Conservation (phyloP, 768 basidiomycete genomes). For the Lentinula aciculospora region DNA sequence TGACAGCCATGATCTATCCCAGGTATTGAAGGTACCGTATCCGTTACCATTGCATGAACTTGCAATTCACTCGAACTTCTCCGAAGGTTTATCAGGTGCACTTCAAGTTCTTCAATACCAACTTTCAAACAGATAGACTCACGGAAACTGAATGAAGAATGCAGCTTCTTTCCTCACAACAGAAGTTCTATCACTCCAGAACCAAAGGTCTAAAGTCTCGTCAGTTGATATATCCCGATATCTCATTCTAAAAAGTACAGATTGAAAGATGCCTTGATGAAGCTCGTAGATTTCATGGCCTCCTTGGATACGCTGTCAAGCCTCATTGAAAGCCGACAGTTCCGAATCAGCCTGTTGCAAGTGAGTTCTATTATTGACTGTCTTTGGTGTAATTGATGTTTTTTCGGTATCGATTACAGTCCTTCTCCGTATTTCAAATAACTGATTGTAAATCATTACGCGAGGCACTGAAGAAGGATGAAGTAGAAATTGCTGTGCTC, state of each 20-base stretch:
- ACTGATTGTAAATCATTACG: slow-evolving; percentile 12
- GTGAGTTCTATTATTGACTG: background rate
- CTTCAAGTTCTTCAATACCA: background rate
- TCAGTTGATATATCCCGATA: too few relatives aligned
- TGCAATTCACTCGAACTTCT: too few relatives aligned
- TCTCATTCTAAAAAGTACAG: background rate
- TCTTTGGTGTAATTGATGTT: too few relatives aligned
- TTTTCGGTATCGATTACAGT: slow-evolving; percentile 1
- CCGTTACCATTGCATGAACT: too few relatives aligned
- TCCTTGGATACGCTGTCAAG: slow-evolving; percentile 15
- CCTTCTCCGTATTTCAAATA: slow-evolving; percentile 9
- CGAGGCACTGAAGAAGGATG: slow-evolving; percentile 15
- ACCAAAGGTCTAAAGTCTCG: too few relatives aligned
- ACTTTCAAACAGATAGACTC: background rate
- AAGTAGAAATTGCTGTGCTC: slow-evolving; percentile 10
- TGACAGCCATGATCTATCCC: background rate
- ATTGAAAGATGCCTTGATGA: background rate
- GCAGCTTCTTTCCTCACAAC: slow-evolving; percentile 3
- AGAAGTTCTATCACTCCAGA: background rate
- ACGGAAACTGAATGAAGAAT: slow-evolving; percentile 6
- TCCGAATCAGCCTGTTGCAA: slow-evolving; percentile 15
- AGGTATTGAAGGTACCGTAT: background rate
- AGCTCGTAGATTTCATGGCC: slow-evolving; percentile 14
- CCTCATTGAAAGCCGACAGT: slow-evolving; percentile 13
- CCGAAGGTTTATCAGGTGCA: background rate